Conservation (phyloP, 805 yeast genomes). For the Candida sphagnicola region DNA sequence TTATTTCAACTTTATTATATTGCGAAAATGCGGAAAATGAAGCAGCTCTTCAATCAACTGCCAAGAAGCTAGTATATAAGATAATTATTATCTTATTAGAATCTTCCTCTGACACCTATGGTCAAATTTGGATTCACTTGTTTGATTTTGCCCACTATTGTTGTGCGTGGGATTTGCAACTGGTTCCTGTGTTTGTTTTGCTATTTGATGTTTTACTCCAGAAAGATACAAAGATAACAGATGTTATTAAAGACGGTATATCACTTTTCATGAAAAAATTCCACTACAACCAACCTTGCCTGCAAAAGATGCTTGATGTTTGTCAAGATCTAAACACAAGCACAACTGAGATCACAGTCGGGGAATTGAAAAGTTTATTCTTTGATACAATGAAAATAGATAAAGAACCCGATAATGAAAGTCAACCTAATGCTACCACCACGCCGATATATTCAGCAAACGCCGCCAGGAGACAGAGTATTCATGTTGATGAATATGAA, state of each 20-base stretch:
- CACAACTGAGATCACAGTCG: neutral
- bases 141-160: constrained; percentile 27
- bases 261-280: neutral
- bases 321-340: no score
- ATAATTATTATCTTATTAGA: constrained; percentile 10
- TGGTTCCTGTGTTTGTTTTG: constrained; percentile 14
- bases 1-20: constrained; percentile 12
- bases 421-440: constrained; percentile 4
- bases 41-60: constrained; percentile 2
- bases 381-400: constrained; percentile 1
- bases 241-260: constrained; percentile 4
- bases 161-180: constrained; percentile 24
- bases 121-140: constrained; percentile 24
- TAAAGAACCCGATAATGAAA: neutral
- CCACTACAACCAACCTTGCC: neutral
- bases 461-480: constrained; percentile 26
- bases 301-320: neutral
- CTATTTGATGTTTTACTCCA: constrained; percentile 16
- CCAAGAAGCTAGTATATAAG: constrained; percentile 5
- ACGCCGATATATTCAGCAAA: constrained; percentile 10
- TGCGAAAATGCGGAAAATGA: constrained; percentile 5
- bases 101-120: constrained; percentile 6
- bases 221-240: constrained; percentile 5
- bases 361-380: neutral
- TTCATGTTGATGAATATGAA: constrained; percentile 25